Evolutionary conservation across 2,329 filamentous ascomycete species (phyloP).

Genomic region (Neobulgaria alba): DNA sequence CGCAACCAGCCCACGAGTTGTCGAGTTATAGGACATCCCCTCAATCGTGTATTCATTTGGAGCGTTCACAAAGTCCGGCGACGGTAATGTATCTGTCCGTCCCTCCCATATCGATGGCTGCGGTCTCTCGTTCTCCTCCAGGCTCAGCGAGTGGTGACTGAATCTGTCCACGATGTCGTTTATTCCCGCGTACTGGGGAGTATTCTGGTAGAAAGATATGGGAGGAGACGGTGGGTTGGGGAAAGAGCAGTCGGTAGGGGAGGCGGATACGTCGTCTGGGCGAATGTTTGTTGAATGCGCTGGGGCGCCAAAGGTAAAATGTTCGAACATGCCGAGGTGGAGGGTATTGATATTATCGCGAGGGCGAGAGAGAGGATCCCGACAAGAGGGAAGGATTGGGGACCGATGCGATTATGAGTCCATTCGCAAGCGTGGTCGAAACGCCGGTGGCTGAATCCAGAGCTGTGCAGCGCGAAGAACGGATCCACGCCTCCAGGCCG

Average conservation of each 20-base stretch:
- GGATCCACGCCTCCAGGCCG: not conserved
- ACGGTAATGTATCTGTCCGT: conserved; percentile 3
- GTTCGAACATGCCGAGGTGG: conserved; percentile 20
- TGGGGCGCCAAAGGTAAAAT: conserved; percentile 21
- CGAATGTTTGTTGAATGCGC: conserved; percentile 7
- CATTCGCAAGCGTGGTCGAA: conserved; percentile 11
- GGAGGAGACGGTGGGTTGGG: conserved; percentile 9
- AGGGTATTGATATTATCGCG: conserved; percentile 2
- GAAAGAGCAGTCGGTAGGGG: conserved; percentile 21
- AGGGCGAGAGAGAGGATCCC: conserved; percentile 1
- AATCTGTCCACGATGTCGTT: conserved; percentile 10
- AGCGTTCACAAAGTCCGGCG: conserved; percentile 9
- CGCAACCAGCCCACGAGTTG: conserved; percentile 5
- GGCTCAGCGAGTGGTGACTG: conserved; percentile 9
- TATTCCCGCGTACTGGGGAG: conserved; percentile 1
- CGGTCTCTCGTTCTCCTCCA: conserved; percentile 9
- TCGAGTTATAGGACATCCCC: conserved; percentile 13
- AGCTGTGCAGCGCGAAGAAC: not conserved
- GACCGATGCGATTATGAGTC: conserved; percentile 12
- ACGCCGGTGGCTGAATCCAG: conserved; percentile 15
- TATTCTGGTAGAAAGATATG: conserved; percentile 3
- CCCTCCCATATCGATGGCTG: conserved; percentile 13
- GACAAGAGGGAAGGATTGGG: conserved; percentile 1
- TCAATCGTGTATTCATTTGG: conserved; percentile 4
- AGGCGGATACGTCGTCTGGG: conserved; percentile 11